These are phyloP conservation scores for Leishmania tropica DNA, from an alignment of 208 protist genomes.

Conservation along the genomic window DNA sequence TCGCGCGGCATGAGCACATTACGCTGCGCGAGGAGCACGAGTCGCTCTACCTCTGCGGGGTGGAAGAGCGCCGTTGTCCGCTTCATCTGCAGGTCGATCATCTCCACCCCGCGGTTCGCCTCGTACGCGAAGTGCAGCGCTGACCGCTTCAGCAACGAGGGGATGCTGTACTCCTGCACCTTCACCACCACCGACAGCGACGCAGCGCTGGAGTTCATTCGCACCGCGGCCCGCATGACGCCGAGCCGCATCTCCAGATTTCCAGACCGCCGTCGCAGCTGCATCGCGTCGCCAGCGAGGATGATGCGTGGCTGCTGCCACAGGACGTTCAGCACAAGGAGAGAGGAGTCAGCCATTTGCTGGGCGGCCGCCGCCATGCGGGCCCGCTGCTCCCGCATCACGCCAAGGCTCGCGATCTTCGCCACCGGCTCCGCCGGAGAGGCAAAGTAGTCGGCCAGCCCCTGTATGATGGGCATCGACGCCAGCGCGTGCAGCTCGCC, in stretches of 20 bases:
- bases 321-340: slow-evolving; percentile 56
- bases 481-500: slow-evolving; percentile 62
- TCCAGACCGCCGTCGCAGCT: slow-evolving; percentile 33
- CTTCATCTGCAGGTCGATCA: slow-evolving; percentile 55
- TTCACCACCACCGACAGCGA: slow-evolving; percentile 44
- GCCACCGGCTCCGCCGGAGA: slow-evolving; percentile 66
- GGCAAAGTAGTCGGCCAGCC: slow-evolving; percentile 76
- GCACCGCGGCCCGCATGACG: slow-evolving; percentile 58
- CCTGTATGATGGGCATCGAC: slow-evolving; percentile 67
- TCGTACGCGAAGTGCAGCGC: slow-evolving; percentile 47
- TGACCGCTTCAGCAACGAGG: slow-evolving; percentile 67
- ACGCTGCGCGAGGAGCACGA: slow-evolving; percentile 56
- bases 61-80: slow-evolving; percentile 56
- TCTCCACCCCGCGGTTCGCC: slow-evolving; percentile 14
- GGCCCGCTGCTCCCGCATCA: slow-evolving; percentile 80
- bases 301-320: slow-evolving; percentile 82
- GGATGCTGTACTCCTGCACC: slow-evolving; percentile 68
- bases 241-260: slow-evolving; percentile 77
- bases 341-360: slow-evolving; percentile 52
- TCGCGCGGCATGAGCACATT: slow-evolving; percentile 64
- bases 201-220: slow-evolving; percentile 43
- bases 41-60: slow-evolving; percentile 62
- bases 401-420: slow-evolving; percentile 78
- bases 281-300: slow-evolving; percentile 57
- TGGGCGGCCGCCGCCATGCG: slow-evolving; percentile 61